Base-by-base conservation (phyloP, 2,329 filamentous ascomycete species). In the Coniochaeta sp. region DNA sequence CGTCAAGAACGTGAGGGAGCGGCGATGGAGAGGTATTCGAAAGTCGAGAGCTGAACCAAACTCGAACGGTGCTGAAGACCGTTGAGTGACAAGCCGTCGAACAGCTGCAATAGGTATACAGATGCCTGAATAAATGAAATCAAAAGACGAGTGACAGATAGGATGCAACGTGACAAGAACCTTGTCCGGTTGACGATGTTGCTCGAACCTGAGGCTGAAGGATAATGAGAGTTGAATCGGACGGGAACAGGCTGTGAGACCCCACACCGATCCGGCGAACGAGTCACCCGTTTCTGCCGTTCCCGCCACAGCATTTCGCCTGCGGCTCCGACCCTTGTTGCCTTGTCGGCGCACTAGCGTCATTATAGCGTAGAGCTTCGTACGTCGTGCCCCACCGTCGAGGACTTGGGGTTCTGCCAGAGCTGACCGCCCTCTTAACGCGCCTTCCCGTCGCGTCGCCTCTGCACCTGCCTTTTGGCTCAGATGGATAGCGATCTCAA, bases 211-310 rank as follows among this genome's bases (percentile, higher is more conserved):
- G 47, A 52, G 30, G 47, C n/a, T n/a, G n/a, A n/a, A n/a, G n/a
- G n/a, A n/a, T 30, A 52, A 28, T 52, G 47, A n/a, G 47, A 52
- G 47, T 28, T 52, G 24, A 2, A 6, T 2, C 47, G 47, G 22
- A 2, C 47, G 47, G 24, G 26, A 52, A 52, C 47, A 52, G 30
- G 47, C 47, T 52, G 47, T 3, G 42, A 52, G 47, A 52, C 47
- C 47, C 47, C 47, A 52, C 47, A 52, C 47, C 24, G 47, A 52
- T 52, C 47, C 47, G 47, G 47, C 47, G 47, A 52, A 52, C 47
- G 47, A 52, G 47, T 52, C 47, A 52, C 42, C 22, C n/a, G n/a
- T 26, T 47, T 42, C n/a, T 17, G 38, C 16, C 38, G 19, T 17
- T 7, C 16, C 38, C 17, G 16, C 3, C 34, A 36, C 34, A 36